Evolutionary conservation across 306 rosid species (phyloP), one percentile per base, ranked within the genome.

Genomic region (Pyrus betulifolia): DNA sequence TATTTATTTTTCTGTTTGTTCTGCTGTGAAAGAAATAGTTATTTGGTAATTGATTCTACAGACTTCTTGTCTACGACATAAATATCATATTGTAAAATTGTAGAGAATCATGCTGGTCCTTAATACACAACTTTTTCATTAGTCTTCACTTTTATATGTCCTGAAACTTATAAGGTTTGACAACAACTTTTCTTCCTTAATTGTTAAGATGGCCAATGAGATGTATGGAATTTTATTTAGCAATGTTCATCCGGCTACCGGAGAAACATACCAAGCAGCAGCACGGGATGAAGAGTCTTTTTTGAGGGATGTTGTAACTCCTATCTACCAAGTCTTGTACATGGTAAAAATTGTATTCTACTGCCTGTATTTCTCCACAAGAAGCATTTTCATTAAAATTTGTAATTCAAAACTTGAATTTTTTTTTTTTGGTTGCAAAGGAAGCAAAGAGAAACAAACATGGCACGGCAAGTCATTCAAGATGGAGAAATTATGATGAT

Each of bases 401-500:
- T 82, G 70, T 18, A 35, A 62, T 91, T 84, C 62, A 81, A 85
- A 79, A 69, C 75, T 44, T 68, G 80, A 77, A 61, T 71, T 57
- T 81, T 30, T 82, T 77, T 30, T 82, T 77, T 85, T 74, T 82
- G 82, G 78, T 81, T 82, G 70, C 82, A 82, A 82, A 96, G 99
- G 99, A 96, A 91, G 85, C 92, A 78, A 89, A 89, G 87, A 92
- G 98, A 88, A 86, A 88, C 84, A 91, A 89, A 81, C 82, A 80
- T 76, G 99, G 99, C 80, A 91, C 82, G 87, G 97, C 85, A 44
- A 96, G 99, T 79, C 99, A 96, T 84, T 74, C 99, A 84, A 86
- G 80, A 38, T 96, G 99, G 99, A 91, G 99, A 93, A 96, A 96
- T 75, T 96, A 96, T 77, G 99, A 96, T 85, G 99, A 96, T 80